Evolutionary conservation across 306 rosid genomes (phyloP), one percentile per base, ranked within the genome.

Genomic region (Herpetospermum pedunculosum): DNA sequence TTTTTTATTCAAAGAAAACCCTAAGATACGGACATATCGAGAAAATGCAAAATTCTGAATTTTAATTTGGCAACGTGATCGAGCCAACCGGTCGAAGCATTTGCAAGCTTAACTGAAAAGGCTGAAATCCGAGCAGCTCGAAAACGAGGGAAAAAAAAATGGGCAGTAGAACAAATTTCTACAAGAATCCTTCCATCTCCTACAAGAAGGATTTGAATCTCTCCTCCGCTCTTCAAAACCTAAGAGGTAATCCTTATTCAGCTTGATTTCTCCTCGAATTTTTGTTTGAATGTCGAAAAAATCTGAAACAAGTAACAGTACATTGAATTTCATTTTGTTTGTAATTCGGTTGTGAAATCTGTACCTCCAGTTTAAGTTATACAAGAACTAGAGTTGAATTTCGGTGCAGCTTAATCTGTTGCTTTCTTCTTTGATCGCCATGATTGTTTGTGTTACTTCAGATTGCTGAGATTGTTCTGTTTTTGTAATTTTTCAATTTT

Each of bases 151-250:
- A 12, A 16, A 16, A 59, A 26, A 43, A 72, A 90, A 90, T 90
- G 94, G 87, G 84, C 59, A 90, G 85, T 46, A 79, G 88, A 75
- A 25, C 90, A 34, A 88, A 90, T 84, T 85, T 90, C 75, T 90
- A 88, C 84, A 90, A 90, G 77, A 90, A 88, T 30, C 86, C 97
- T 7, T 90, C 97, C 8, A 79, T 88, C 73, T 59, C 92, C 14
- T 90, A 90, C 88, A 91, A 88, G 74, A 91, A 87, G 79, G 83
- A 84, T 72, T 84, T 91, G 52, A 77, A 88, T 58, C 89, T 89
- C 78, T 84, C 90, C 75, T 87, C 89, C 43, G 89, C 83, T 75
- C 91, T 91, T 53, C 88, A 84, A 46, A 91, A 89, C 59, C 87
- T 89, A 55, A 78, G 75, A 62, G 96, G 91, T 87, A 2, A 6